A percentile compares a stretch with the other conserved stretches of the same genome.
These are phyloP conservation scores for Hirsutella thompsonii DNA, from an alignment of 2,329 filamentous ascomycete species.

Conservation along the genomic window DNA sequence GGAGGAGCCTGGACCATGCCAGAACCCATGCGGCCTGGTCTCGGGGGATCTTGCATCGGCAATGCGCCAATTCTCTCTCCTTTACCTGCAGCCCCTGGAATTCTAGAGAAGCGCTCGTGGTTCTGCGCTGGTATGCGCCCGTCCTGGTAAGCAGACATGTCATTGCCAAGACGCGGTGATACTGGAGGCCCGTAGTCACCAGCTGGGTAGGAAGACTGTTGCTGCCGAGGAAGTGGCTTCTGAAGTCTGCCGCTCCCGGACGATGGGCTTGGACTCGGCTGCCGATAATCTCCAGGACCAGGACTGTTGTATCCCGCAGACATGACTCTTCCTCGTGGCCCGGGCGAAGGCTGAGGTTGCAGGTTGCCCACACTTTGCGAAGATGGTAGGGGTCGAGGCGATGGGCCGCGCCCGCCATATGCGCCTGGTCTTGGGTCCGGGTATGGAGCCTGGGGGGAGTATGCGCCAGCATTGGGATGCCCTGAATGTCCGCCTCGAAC, in stretches of 20 bases:
- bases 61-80: constrained; percentile 21
- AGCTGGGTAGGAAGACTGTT: constrained; percentile 16
- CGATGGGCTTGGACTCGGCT: constrained; percentile 22
- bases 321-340: constrained; percentile 26
- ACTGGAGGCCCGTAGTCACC: constrained; percentile 26
- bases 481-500: constrained; percentile 19
- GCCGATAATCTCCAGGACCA: constrained; percentile 24
- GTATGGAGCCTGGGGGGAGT: constrained; percentile 23
- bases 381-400: constrained; percentile 22
- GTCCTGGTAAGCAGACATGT: constrained; percentile 8
- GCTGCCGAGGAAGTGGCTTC: constrained; percentile 13
- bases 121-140: constrained; percentile 2
- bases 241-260: neutral
- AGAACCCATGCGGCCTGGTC: constrained; percentile 8
- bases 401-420: constrained; percentile 39
- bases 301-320: constrained; percentile 33
- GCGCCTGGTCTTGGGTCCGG: constrained; percentile 36
- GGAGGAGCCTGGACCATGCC: constrained; percentile 7
- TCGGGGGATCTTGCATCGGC: constrained; percentile 10
- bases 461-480: constrained; percentile 33
- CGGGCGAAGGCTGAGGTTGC: constrained; percentile 20
- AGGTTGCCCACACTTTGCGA: constrained; percentile 35
- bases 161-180: constrained; percentile 10
- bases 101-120: constrained; percentile 17
- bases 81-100: constrained; percentile 16